Base-by-base conservation (phyloP, 2,329 filamentous ascomycete genomes). In the Ascochyta lentis region DNA sequence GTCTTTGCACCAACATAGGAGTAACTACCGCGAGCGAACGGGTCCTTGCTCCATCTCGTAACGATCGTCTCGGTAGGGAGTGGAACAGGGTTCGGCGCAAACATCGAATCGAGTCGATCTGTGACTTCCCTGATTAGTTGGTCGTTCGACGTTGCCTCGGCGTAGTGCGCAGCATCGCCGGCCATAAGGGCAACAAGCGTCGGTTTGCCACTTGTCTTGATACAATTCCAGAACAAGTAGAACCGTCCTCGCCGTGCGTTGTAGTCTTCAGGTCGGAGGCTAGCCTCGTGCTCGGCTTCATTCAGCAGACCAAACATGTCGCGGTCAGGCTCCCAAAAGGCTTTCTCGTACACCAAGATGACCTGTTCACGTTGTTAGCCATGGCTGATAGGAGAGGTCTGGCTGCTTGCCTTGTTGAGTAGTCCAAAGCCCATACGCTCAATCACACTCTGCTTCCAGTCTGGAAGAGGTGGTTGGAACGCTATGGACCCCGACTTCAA, bases 221-320 rank as follows among this genome's bases (percentile, higher is more conserved):
- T 89, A 50, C 92, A 92, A 68, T 99, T 98, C 85, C 96, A 98
- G 85, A 96, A 98, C 66, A 99, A 86, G 69, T 98, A 99, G 77
- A 96, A 96, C 23, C 93, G 89, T n/a, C 94, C 94, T 49, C 94
- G 86, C 58, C 87, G 88, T 3, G 84, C 80, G 5, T 87, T 81
- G 69, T 98, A 98, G 62, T 96, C 90, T 46, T 85, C 84, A 68
- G 96, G 92, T 40, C 87, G 81, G 50, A 93, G 82, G 69, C 92
- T 96, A 53, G 87, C 83, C 3, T 83, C 80, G 56, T 86, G 84
- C 22, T 83, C 80, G 3, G 93, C 87, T 63, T 91, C 87, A 54
- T 93, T 89, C 38, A 99, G 80, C 37, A 96, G 86, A 10, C 95
- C 96, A 74, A 99, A 97, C 75, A 99, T 98, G 73, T 99, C 92